These are phyloP conservation scores for Sporopachydermia lactativora DNA, from an alignment of 805 yeast genomes.

Conservation along the genomic window DNA sequence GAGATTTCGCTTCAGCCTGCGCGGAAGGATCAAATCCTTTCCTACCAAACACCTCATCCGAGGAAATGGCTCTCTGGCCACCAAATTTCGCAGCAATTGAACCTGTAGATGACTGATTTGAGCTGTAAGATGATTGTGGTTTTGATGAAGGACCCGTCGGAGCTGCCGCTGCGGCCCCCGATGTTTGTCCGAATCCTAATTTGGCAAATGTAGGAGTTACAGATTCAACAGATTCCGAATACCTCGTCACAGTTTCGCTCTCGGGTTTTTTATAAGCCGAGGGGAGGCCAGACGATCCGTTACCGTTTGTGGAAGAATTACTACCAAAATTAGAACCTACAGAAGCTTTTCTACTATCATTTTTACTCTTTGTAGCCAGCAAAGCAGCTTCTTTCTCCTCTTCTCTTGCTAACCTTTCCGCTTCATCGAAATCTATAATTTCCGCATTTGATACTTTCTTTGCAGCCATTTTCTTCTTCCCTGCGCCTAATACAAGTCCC, in stretches of 20 bases:
- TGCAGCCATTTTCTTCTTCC: constrained; percentile 17
- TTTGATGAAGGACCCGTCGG: constrained; percentile 11
- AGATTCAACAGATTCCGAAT: constrained; percentile 23
- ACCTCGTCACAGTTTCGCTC: neutral
- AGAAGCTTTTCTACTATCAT: constrained; percentile 17
- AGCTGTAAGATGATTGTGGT: constrained; percentile 24
- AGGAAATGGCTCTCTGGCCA: constrained; percentile 83
- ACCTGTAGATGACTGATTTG: constrained; percentile 41
- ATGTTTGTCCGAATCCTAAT: constrained; percentile 83
- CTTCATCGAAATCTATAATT: constrained; percentile 42
- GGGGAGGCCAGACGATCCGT: too few species aligned
- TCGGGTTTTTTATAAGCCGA: neutral
- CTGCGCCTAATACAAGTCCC: neutral
- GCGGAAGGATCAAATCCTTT: constrained; percentile 68
- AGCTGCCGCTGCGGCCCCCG: constrained; percentile 37
- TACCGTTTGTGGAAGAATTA: constrained; percentile 7
- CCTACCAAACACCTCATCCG: constrained; percentile 89
- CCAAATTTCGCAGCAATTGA: constrained; percentile 71
- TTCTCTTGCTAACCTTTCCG: constrained; percentile 65
- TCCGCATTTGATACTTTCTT: constrained; percentile 26
- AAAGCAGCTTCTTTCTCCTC: constrained; percentile 54
- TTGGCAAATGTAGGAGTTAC: constrained; percentile 63
- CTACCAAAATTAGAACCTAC: constrained; percentile 6
- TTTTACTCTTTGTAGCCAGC: constrained; percentile 26
- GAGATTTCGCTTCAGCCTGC: constrained; percentile 67